phyloP scores from a whole-genome alignment of 306 rosid species.

The Oxytropis ochrocephala region DNA sequence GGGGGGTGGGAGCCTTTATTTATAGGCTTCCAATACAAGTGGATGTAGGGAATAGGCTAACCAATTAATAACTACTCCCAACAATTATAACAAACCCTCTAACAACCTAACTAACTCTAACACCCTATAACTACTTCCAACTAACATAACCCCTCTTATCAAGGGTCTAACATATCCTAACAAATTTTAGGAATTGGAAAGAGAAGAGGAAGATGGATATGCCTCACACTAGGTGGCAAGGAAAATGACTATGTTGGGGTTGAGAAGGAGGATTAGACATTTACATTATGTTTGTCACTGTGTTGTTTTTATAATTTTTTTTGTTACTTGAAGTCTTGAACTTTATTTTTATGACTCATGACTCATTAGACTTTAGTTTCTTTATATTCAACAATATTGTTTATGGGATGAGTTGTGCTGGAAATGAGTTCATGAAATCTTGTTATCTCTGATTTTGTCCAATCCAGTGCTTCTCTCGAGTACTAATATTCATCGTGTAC shows the following conservation, averaged over 20 bases:
- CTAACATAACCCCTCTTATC: too few species aligned
- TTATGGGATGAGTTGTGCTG: slow-evolving; percentile 6
- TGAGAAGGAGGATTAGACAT: neutral
- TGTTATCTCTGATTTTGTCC: slow-evolving; percentile 12
- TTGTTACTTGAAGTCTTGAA: neutral
- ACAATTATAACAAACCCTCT: too few species aligned
- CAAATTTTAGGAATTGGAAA: neutral
- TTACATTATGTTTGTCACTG: neutral
- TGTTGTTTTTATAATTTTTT: neutral
- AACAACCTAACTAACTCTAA: too few species aligned
- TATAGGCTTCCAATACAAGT: too few species aligned
- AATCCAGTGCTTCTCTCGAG: slow-evolving; percentile 8
- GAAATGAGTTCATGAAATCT: slow-evolving; percentile 18
- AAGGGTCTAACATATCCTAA: too few species aligned
- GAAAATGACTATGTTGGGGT: neutral
- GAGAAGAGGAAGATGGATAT: neutral
- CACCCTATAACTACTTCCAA: too few species aligned
- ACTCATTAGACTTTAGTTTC: neutral
- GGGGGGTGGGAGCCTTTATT: too few species aligned
- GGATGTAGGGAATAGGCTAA: too few species aligned
- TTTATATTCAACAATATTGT: slow-evolving; percentile 12
- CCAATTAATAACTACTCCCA: too few species aligned
- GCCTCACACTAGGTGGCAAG: neutral
- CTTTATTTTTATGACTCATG: neutral
- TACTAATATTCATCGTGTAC: slow-evolving; percentile 1